phyloP scores from a whole-genome alignment of 805 yeast species.

The Suhomyces sp. region DNA sequence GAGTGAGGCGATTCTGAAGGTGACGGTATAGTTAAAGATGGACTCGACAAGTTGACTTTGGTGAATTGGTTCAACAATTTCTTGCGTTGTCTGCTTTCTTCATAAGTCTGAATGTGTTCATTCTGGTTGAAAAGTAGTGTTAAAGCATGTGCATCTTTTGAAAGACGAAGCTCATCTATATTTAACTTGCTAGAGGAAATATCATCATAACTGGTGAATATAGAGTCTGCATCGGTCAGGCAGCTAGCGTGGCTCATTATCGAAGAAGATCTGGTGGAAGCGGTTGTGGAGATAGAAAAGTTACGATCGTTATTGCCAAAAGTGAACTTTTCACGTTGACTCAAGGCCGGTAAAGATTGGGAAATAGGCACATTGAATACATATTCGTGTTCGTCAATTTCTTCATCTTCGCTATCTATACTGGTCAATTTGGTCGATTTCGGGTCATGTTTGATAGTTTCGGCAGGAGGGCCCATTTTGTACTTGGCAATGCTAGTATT shows the following conservation, averaged over 20 bases:
- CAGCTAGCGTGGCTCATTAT: slow-evolving; percentile 38
- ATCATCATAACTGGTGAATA: slow-evolving; percentile 7
- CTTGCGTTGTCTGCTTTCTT: slow-evolving; percentile 22
- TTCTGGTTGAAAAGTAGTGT: slow-evolving; percentile 27
- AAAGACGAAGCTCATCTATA: slow-evolving; percentile 15
- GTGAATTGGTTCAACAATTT: slow-evolving; percentile 20
- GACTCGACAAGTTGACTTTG: slow-evolving; percentile 7
- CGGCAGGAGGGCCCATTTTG: slow-evolving; percentile 7
- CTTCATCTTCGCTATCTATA: slow-evolving; percentile 9
- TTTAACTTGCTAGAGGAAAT: slow-evolving; percentile 3
- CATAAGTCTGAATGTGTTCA: slow-evolving; percentile 20
- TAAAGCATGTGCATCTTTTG: slow-evolving; percentile 34
- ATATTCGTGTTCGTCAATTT: slow-evolving; percentile 48
- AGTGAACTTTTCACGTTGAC: slow-evolving; percentile 32
- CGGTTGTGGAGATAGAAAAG: slow-evolving; percentile 23
- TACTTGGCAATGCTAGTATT: slow-evolving; percentile 21
- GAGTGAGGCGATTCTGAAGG: not conserved
- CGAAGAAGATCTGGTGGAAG: slow-evolving; percentile 45
- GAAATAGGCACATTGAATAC: slow-evolving; percentile 66
- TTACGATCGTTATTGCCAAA: slow-evolving; percentile 19
- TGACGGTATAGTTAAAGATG: slow-evolving; percentile 3
- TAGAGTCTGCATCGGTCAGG: slow-evolving; percentile 13
- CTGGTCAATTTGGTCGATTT: not conserved
- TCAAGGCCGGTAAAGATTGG: slow-evolving; percentile 44
- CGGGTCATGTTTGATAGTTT: not conserved